Conservation (phyloP, 2,329 filamentous ascomycete species). For the Aaosphaeria pasadenensis region DNA sequence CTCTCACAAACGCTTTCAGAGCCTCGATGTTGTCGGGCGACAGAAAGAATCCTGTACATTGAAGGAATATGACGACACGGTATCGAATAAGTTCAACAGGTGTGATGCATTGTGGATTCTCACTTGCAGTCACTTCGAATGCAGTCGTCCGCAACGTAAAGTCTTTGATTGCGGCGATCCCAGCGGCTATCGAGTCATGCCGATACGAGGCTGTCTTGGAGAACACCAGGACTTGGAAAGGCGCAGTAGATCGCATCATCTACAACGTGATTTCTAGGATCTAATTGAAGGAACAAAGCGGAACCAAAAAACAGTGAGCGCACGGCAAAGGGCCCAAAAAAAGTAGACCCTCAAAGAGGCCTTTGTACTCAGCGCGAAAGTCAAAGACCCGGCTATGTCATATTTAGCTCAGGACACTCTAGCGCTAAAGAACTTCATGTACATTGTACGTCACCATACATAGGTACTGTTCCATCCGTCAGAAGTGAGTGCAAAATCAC, state of each 20-base stretch:
- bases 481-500: too few species aligned
- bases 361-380: too few species aligned
- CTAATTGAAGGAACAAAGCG: too few species aligned
- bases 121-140: constrained; percentile 14
- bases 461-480: too few species aligned
- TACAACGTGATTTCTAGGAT: not conserved
- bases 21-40: constrained; percentile 8
- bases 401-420: too few species aligned
- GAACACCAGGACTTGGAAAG: constrained; percentile 20
- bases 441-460: too few species aligned
- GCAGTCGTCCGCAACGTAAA: constrained; percentile 3
- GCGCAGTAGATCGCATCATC: not conserved
- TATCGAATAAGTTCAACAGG: not conserved
- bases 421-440: too few species aligned
- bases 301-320: too few species aligned
- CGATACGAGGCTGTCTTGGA: constrained; percentile 25
- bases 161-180: constrained; percentile 10
- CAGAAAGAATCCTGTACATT: constrained; percentile 4
- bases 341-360: too few species aligned
- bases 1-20: constrained; percentile 11
- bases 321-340: too few species aligned
- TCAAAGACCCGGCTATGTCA: too few species aligned
- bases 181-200: constrained; percentile 21
- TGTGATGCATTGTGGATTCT: constrained; percentile 15
- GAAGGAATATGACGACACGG: constrained; percentile 3